A percentile compares a stretch with the other conserved stretches of the same genome.
Evolutionary conservation across 2,329 filamentous ascomycete species (phyloP).

Genomic region (Sclerotinia minor): DNA sequence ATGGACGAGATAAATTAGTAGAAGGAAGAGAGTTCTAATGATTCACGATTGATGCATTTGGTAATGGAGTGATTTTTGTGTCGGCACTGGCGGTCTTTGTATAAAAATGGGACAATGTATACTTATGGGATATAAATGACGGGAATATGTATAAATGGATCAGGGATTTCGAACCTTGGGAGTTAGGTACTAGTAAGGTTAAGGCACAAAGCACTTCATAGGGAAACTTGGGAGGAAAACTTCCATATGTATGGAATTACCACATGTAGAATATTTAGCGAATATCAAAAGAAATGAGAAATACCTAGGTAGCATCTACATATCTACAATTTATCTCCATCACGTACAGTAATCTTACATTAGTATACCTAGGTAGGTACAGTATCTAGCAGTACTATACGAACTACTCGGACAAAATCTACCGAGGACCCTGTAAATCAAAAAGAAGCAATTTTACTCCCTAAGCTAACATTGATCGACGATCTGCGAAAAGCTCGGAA

Average conservation of each 20-base stretch:
- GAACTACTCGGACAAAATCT: too few relatives aligned
- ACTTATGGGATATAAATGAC: not conserved
- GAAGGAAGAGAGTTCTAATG: constrained; percentile 1
- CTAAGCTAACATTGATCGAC: not conserved
- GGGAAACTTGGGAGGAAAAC: not conserved
- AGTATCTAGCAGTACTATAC: too few relatives aligned
- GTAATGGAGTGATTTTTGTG: not conserved
- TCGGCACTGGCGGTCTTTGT: not conserved
- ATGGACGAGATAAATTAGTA: constrained; percentile 4
- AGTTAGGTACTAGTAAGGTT: too few relatives aligned
- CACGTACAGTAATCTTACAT: too few relatives aligned
- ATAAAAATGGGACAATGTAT: not conserved
- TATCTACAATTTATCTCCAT: too few relatives aligned
- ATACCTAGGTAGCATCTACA: too few relatives aligned
- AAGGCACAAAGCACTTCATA: not conserved
- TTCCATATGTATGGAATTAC: not conserved
- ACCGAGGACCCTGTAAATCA: not conserved
- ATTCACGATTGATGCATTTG: constrained; percentile 13
- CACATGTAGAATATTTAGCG: not conserved
- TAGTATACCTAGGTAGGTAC: too few relatives aligned
- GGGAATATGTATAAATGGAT: not conserved
- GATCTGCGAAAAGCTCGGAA: not conserved
- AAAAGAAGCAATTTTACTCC: not conserved
- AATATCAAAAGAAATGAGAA: not conserved
- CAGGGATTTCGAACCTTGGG: not conserved